phyloP scores from a whole-genome alignment of 768 basidiomycete species.

The Boletus vinaceobasis region DNA sequence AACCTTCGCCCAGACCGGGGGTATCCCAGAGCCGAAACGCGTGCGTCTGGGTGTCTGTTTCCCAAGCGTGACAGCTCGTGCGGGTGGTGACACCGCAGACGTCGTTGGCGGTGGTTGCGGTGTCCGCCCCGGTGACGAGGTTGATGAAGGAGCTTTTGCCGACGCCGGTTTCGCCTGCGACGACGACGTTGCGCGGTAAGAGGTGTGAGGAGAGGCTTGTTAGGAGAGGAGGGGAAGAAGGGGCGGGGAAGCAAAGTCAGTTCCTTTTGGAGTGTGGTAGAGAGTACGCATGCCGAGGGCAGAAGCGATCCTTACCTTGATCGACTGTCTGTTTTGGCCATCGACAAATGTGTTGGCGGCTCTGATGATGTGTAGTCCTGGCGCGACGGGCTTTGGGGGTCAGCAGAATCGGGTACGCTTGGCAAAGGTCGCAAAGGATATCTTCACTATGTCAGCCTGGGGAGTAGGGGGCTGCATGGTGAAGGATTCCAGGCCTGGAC shows the following conservation, averaged over 20 bases:
- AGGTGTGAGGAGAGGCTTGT: constrained; percentile 3
- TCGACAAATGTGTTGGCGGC: not conserved
- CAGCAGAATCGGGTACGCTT: not conserved
- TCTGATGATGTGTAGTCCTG: not conserved
- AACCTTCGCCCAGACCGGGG: constrained; percentile 21
- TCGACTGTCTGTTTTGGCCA: constrained; percentile 7
- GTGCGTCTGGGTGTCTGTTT: constrained; percentile 15
- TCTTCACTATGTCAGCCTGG: not conserved
- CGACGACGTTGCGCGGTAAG: constrained; percentile 19
- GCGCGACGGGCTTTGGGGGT: not conserved
- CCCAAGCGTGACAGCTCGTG: constrained; percentile 13
- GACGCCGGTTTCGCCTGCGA: constrained; percentile 25
- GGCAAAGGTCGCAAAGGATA: not conserved
- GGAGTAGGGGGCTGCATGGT: not conserved
- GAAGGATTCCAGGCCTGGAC: not conserved
- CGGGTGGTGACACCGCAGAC: constrained; percentile 21
- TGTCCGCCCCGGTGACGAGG: constrained; percentile 14
- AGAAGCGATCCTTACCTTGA: constrained; percentile 5
- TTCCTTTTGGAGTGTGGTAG: not conserved
- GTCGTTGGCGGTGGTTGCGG: constrained; percentile 20
- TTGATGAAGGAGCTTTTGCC: constrained; percentile 28
- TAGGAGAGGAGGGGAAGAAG: not conserved
- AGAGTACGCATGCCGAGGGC: not conserved
- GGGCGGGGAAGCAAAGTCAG: not conserved
- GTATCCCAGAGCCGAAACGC: constrained; percentile 25